Conservation (phyloP, 352 stramenopile genomes). For the Globisporangium uncinulatum region DNA sequence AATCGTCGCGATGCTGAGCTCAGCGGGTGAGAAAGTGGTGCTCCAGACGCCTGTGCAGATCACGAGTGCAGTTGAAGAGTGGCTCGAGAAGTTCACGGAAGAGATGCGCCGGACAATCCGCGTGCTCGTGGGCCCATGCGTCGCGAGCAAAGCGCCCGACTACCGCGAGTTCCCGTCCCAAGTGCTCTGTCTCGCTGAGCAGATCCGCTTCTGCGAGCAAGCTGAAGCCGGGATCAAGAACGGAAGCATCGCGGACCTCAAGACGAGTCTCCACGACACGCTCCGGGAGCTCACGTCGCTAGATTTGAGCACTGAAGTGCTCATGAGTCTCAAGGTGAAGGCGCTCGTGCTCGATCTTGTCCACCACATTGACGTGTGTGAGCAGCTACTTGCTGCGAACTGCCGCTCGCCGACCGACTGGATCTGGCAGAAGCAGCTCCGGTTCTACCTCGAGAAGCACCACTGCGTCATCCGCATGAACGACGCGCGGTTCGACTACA, state of each 20-base stretch:
- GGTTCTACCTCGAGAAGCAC: slow-evolving; percentile 84
- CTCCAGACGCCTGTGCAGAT: slow-evolving; percentile 82
- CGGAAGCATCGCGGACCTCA: slow-evolving; percentile 59
- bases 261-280: slow-evolving; percentile 59
- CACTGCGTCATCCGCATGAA: slow-evolving; percentile 63
- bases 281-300: slow-evolving; percentile 70
- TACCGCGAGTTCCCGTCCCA: slow-evolving; percentile 89
- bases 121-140: slow-evolving; percentile 70
- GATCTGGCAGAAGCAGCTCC: slow-evolving; percentile 93
- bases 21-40: slow-evolving; percentile 73
- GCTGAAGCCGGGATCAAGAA: slow-evolving; percentile 83
- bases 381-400: slow-evolving; percentile 72
- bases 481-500: slow-evolving; percentile 88
- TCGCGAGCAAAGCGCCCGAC: slow-evolving; percentile 68
- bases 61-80: slow-evolving; percentile 91
- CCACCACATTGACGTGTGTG: slow-evolving; percentile 94
- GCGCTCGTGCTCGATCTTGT: slow-evolving; percentile 93
- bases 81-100: slow-evolving; percentile 88
- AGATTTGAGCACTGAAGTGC: slow-evolving; percentile 79
- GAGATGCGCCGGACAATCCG: slow-evolving; percentile 90
- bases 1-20: slow-evolving; percentile 88
- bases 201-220: slow-evolving; percentile 89
- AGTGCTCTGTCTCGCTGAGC: slow-evolving; percentile 89
- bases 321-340: slow-evolving; percentile 94
- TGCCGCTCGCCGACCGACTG: slow-evolving; percentile 66